Percentiles rank a stretch among this genome's conserved stretches.
Conservation (phyloP, 805 yeast species). For the Wickerhamomyces mucosus region DNA sequence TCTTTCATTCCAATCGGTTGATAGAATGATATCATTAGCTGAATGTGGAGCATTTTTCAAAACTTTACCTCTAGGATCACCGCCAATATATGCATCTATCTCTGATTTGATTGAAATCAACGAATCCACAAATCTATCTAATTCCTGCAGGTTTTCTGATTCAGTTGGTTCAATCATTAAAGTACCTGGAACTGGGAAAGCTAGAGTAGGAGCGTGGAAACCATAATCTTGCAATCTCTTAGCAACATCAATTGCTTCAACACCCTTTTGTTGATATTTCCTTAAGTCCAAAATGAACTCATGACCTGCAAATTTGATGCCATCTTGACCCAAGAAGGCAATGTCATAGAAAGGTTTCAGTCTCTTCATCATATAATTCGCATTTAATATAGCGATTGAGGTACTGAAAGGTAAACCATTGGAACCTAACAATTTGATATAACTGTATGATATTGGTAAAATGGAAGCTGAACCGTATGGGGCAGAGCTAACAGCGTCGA, state of each 20-base stretch:
- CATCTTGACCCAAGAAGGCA: conserved; percentile 57
- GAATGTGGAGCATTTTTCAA: conserved; percentile 92
- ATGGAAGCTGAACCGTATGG: conserved; percentile 95
- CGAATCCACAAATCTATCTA: conserved; percentile 85
- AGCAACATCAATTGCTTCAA: conserved; percentile 95
- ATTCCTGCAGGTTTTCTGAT: conserved; percentile 79
- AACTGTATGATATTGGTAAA: conserved; percentile 87
- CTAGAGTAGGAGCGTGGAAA: conserved; percentile 98
- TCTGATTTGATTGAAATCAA: conserved; percentile 77
- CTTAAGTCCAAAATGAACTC: conserved; percentile 92
- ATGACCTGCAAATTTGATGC: conserved; percentile 81
- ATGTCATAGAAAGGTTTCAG: conserved; percentile 64
- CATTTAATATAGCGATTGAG: conserved; percentile 84
- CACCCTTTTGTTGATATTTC: conserved; percentile 65
- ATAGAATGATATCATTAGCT: conserved; percentile 60
- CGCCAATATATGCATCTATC: conserved; percentile 61
- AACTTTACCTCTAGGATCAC: conserved; percentile 56
- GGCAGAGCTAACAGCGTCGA: conserved; percentile 80
- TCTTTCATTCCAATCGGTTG: conserved; percentile 69
- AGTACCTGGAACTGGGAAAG: conserved; percentile 97
- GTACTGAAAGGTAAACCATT: conserved; percentile 79
- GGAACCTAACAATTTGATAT: conserved; percentile 90
- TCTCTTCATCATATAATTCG: conserved; percentile 87
- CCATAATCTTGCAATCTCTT: conserved; percentile 97
- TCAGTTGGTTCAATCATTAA: conserved; percentile 98